A percentile compares a stretch with the other conserved stretches of the same genome.
Evolutionary conservation across 2,329 filamentous ascomycete genomes (phyloP).

Genomic region (Trichophyton equinum): DNA sequence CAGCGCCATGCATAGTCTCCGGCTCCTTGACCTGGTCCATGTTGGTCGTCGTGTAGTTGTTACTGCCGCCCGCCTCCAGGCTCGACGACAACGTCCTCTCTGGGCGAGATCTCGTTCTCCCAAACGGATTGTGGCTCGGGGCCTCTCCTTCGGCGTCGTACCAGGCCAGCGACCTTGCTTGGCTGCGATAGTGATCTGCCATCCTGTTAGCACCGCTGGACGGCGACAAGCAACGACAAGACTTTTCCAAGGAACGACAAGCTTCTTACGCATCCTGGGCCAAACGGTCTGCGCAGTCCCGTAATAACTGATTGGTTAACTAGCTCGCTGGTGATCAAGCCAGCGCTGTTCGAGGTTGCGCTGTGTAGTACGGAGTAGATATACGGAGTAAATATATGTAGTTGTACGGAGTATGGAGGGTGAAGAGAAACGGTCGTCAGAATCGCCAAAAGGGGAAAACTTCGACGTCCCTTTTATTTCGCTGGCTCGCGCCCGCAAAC

Average conservation of each 20-base stretch:
- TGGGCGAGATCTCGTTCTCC: conserved; percentile 24
- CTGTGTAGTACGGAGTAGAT: too few species aligned
- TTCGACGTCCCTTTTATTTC: not conserved
- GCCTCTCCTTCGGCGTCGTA: conserved; percentile 29
- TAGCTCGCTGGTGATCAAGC: too few species aligned
- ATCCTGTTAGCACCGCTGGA: not conserved
- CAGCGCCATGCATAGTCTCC: conserved; percentile 9
- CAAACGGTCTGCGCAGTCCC: not conserved
- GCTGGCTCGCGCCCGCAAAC: not conserved
- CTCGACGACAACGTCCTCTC: conserved; percentile 22
- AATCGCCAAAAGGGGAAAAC: not conserved
- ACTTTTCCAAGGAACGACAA: not conserved
- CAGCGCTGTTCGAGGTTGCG: too few species aligned
- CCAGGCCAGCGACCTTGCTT: conserved; percentile 30
- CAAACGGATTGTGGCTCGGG: conserved; percentile 30
- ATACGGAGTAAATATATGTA: too few species aligned
- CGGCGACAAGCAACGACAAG: not conserved
- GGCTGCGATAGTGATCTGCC: conserved; percentile 29
- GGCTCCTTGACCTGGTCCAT: not conserved
- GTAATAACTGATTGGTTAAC: too few species aligned
- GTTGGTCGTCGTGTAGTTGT: not conserved
- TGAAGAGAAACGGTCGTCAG: not conserved
- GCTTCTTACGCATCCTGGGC: not conserved
- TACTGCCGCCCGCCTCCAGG: conserved; percentile 15
- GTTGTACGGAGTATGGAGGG: too few species aligned